Conservation (phyloP, 352 stramenopile species). For the Salisapilia sapeloensis region DNA sequence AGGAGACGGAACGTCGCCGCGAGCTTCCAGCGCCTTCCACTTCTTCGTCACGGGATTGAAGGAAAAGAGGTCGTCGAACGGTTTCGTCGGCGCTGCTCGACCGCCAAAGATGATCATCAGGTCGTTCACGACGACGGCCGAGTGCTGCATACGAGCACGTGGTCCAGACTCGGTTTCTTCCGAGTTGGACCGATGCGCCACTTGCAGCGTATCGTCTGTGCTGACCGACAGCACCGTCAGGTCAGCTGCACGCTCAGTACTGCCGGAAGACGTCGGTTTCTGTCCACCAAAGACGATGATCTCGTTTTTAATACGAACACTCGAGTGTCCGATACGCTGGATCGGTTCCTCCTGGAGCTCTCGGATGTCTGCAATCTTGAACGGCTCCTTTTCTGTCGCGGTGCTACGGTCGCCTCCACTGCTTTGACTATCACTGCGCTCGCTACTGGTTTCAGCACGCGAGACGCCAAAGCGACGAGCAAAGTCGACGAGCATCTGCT, state of each 20-base stretch:
- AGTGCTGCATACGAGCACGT: slow-evolving; percentile 61
- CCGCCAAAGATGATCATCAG: slow-evolving; percentile 72
- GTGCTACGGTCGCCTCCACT: no score
- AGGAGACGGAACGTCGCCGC: slow-evolving; percentile 19
- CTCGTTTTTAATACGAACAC: slow-evolving; percentile 15
- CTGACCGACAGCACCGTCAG: slow-evolving; percentile 14
- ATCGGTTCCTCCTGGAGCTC: slow-evolving; percentile 9
- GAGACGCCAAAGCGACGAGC: not conserved
- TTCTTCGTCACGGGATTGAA: slow-evolving; percentile 26
- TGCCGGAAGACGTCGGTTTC: slow-evolving; percentile 28
- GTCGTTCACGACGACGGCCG: slow-evolving; percentile 22
- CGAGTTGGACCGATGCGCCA: slow-evolving; percentile 5
- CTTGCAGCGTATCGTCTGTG: slow-evolving; percentile 10
- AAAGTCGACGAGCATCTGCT: slow-evolving; percentile 52
- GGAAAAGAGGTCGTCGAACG: slow-evolving; percentile 42
- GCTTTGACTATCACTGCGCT: no score
- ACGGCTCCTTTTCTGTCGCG: not conserved
- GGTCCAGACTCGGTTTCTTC: slow-evolving; percentile 6
- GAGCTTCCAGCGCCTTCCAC: slow-evolving; percentile 16
- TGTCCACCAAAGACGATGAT: slow-evolving; percentile 64
- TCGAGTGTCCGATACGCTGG: slow-evolving; percentile 46
- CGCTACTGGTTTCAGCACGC: no score
- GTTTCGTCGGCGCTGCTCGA: slow-evolving; percentile 42
- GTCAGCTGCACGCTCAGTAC: slow-evolving; percentile 34
- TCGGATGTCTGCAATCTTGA: not conserved